phyloP scores from a whole-genome alignment of 169 alveolate genomes.

The Plasmodium blacklocki region DNA sequence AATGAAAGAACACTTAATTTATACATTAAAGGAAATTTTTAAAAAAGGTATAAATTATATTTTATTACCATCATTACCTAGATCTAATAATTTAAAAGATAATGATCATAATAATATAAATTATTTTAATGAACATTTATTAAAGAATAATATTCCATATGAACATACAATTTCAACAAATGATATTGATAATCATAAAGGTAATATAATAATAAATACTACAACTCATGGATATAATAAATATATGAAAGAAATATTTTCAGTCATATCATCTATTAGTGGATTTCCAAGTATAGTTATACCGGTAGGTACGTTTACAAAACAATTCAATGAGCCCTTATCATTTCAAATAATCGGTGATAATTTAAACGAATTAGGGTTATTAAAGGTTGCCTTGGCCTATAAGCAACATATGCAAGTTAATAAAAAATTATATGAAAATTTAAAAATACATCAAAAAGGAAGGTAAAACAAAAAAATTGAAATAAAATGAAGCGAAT shows the following conservation, averaged over 20 bases:
- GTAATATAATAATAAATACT: neutral
- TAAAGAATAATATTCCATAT: neutral
- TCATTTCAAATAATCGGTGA: constrained; percentile 32
- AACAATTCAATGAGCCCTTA: constrained; percentile 35
- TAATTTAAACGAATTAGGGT: constrained; percentile 26
- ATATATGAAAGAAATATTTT: constrained; percentile 64
- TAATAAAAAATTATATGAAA: constrained; percentile 23
- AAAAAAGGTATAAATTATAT: constrained; percentile 13
- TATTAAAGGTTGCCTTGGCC: constrained; percentile 56
- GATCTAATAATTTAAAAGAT: constrained; percentile 35
- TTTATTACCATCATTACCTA: constrained; percentile 59
- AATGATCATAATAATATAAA: neutral
- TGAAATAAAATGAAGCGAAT: neutral
- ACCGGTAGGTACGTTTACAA: constrained; percentile 55
- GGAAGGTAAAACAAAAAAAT: neutral
- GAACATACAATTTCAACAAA: neutral
- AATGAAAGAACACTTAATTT: constrained; percentile 8
- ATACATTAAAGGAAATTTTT: constrained; percentile 1
- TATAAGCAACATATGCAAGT: constrained; percentile 36
- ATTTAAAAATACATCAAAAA: constrained; percentile 7
- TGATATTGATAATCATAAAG: neutral
- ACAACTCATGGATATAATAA: constrained; percentile 8
- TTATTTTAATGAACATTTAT: neutral
- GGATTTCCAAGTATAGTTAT: constrained; percentile 58
- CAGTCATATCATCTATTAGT: constrained; percentile 39